Base-by-base conservation (phyloP, 768 basidiomycete genomes). In the Boletus sensibilis region DNA sequence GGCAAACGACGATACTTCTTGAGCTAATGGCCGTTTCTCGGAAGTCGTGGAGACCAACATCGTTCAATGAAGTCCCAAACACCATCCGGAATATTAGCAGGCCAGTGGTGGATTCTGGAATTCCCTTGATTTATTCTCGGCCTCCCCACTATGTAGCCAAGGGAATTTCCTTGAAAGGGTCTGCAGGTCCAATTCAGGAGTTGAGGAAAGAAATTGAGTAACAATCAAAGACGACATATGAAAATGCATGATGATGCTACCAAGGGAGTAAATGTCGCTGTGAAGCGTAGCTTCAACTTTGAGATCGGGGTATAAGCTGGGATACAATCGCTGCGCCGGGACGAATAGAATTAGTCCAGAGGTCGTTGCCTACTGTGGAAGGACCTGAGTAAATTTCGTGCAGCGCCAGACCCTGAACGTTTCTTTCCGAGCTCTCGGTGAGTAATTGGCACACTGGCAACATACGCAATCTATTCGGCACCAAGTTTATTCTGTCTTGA, bases 241-340 rank as follows among this genome's bases (percentile, higher is more conserved):
- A 55, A 55, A 37, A 49, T 12, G 8, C n/a, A n/a, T n/a, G n/a
- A 50, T 18, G 34, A 55, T 55, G n/a, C 42, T 49, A 0, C 57
- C 57, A 16, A 58, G 11, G 11, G 57, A 50, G 21, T 55, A 58
- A 2, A 58, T 55, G 34, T 58, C 57, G 14, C 37, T 25, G 3
- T 10, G 6, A 0, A 58, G 47, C 14, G 41, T 55, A 21, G 48
- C 34, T 4, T 34, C 34, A 4, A 18, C 2, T 11, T 27, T 27
- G 10, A 23, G 21, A 48, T 23, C 21, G 3, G 12, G 7, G 31
- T 11, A 35, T 31, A 55, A 2, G 1, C 45, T 10, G 4, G 47
- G 53, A n/a, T 23, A 34, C 21, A 43, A 34, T 33, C 29, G 1
- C 0, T 5, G 35, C 47, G 11, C 57, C 53, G 10, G 47, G 12